These are phyloP conservation scores for Penicillium arizonense DNA, from an alignment of 495 filamentous ascomycete genomes.

Conservation along the genomic window DNA sequence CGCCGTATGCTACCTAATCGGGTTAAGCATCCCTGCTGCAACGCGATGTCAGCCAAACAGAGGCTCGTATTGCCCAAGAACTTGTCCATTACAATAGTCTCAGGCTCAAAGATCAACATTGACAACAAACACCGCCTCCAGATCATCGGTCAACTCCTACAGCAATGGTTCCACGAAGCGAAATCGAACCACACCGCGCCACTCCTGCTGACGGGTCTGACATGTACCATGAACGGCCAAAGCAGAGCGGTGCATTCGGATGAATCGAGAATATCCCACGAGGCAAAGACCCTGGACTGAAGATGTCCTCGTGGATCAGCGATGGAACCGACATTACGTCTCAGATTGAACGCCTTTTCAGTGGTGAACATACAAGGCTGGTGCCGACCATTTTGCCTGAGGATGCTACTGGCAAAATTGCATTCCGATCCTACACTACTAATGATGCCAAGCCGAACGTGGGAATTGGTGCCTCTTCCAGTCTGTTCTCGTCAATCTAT, in stretches of 20 bases:
- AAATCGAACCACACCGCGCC: not conserved
- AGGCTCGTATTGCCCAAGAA: not conserved
- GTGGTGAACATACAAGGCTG: conserved; percentile 12
- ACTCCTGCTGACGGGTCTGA: not conserved
- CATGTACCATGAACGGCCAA: not conserved
- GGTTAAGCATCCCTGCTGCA: not conserved
- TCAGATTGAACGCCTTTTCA: conserved; percentile 26
- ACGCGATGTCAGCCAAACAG: not conserved
- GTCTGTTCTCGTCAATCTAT: conserved; percentile 9
- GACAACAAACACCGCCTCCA: not conserved
- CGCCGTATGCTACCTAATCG: not conserved
- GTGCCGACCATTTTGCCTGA: conserved; percentile 25
- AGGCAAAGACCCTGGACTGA: conserved; percentile 29
- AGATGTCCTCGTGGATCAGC: conserved; percentile 45
- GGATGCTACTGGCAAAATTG: conserved; percentile 19
- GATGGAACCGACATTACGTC: conserved; percentile 42
- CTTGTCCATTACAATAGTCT: not conserved
- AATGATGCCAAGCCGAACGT: conserved; percentile 13
- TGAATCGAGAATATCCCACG: not conserved
- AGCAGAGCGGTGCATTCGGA: not conserved
- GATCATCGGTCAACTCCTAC: not conserved
- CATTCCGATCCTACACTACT: conserved; percentile 22
- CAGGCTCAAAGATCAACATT: not conserved
- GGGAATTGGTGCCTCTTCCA: not conserved
- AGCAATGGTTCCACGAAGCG: not conserved